A percentile compares a stretch with the other conserved stretches of the same genome.
phyloP scores from a whole-genome alignment of 139 green algal species.

The Chloropicon primus region DNA sequence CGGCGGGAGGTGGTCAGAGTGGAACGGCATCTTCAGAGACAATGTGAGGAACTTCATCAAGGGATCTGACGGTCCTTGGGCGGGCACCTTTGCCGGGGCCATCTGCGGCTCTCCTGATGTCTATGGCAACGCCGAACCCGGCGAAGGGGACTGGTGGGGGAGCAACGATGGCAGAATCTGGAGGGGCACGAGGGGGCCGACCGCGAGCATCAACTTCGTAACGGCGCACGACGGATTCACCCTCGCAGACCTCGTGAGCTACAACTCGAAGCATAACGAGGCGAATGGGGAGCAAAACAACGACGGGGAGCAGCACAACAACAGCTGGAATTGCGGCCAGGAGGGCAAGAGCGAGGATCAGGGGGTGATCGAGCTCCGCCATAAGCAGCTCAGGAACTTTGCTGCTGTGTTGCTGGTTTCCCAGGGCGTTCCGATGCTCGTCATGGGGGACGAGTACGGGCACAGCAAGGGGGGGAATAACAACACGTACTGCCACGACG shows the following conservation, averaged over 20 bases:
- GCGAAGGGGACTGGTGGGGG: slow-evolving; percentile 44
- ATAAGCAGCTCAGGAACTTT: slow-evolving; percentile 86
- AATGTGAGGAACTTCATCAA: slow-evolving; percentile 66
- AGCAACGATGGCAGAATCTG: slow-evolving; percentile 60
- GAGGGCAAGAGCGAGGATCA: slow-evolving; percentile 69
- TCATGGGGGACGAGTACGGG: slow-evolving; percentile 76
- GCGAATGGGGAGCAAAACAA: slow-evolving; percentile 60
- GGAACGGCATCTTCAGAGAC: slow-evolving; percentile 82
- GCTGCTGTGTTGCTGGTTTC: slow-evolving; percentile 72
- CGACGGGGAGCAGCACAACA: slow-evolving; percentile 94
- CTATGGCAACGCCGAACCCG: slow-evolving; percentile 43
- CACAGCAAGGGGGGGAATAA: slow-evolving; percentile 86
- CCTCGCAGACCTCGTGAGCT: slow-evolving; percentile 80
- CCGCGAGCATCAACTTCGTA: slow-evolving; percentile 77
- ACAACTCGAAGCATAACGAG: slow-evolving; percentile 75
- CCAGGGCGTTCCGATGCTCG: slow-evolving; percentile 85
- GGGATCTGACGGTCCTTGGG: slow-evolving; percentile 40
- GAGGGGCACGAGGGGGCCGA: slow-evolving; percentile 21
- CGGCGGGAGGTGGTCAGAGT: slow-evolving; percentile 79
- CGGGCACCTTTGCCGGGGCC: slow-evolving; percentile 59
- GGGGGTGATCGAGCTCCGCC: slow-evolving; percentile 41
- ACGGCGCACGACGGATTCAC: slow-evolving; percentile 91
- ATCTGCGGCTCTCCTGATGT: slow-evolving; percentile 80
- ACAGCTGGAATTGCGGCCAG: slow-evolving; percentile 91
- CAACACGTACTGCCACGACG: slow-evolving; percentile 98